A percentile compares a stretch with the other conserved stretches of the same genome.
Evolutionary conservation across 164 flowering plant species (phyloP).

Genomic region (Chimonanthus salicifolius): DNA sequence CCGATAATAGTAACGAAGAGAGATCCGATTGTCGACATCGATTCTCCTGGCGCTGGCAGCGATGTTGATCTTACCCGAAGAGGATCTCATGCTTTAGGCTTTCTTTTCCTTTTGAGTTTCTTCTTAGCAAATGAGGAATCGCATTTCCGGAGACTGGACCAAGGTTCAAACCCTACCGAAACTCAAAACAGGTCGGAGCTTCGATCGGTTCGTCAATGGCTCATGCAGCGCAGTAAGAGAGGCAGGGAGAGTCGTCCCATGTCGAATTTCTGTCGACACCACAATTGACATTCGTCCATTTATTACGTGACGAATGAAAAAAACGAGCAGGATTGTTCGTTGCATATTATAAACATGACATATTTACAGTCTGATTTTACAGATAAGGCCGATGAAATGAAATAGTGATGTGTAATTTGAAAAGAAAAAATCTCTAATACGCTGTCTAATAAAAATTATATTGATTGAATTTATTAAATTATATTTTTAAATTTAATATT

Average conservation of each 20-base stretch:
- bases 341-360: too few relatives aligned
- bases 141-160: background rate
- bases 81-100: conserved; percentile 39
- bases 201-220: background rate
- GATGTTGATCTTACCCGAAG: conserved; percentile 53
- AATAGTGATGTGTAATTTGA: too few relatives aligned
- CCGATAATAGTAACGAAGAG: conserved; percentile 69
- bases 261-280: background rate
- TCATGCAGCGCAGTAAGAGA: background rate
- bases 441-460: too few relatives aligned
- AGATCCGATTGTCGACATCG: conserved; percentile 72
- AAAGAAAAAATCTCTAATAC: too few relatives aligned
- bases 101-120: background rate
- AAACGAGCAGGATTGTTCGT: too few relatives aligned
- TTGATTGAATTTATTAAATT: too few relatives aligned
- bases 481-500: too few relatives aligned
- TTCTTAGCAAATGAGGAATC: background rate
- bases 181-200: background rate
- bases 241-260: background rate
- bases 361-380: too few relatives aligned
- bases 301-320: too few relatives aligned
- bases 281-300: background rate
- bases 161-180: background rate
- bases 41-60: conserved; percentile 53
- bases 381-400: too few relatives aligned